Base-by-base conservation (phyloP, 768 basidiomycete species). In the Leccinum obscurum region DNA sequence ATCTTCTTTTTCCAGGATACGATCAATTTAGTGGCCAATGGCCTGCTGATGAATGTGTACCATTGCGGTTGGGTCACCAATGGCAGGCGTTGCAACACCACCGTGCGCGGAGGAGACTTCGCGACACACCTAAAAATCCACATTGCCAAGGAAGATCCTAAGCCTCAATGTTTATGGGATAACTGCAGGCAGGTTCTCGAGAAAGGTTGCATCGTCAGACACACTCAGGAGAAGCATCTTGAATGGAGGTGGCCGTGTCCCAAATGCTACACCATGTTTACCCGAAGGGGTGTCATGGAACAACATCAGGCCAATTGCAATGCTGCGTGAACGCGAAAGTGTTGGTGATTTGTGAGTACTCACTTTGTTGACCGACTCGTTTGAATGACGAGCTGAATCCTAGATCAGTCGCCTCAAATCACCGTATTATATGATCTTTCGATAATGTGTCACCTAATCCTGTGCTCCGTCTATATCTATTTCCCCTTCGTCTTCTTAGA, bases 211-310 rank as follows among this genome's bases (percentile, higher is more conserved):
- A 41, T 72, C n/a, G 54, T 62, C 3, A 48, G 71, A 1, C 71
- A 72, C 20, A 56, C 72, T 2, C 57, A 67, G 28, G 71, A 71
- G 15, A 62, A 0, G 4, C 73, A 72, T 44, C 64, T 74, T 3
- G 55, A 30, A 17, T 64, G 59, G 37, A 44, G 37, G 1, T 71
- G 73, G 69, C 63, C 71, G 0, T 72, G 71, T 30, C 58, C 67
- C 0, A 62, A 5, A 2, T 72, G 71, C 11, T 3, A 3, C 3
- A 6, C n/a, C 0, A 1, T 48, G 1, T 72, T 69, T 57, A 71
- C 62, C 0, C 73, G 71, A 5, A 53, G 62, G 37, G 55, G 62
- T 4, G 61, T 58, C 1, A 56, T 74, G 66, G 55, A 63, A 0
- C 0, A 20, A 1, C 72, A 74, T 20, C 59, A 55, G 22, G 22